Evolutionary conservation across 306 rosid species (phyloP).

Genomic region (Corylus americana): DNA sequence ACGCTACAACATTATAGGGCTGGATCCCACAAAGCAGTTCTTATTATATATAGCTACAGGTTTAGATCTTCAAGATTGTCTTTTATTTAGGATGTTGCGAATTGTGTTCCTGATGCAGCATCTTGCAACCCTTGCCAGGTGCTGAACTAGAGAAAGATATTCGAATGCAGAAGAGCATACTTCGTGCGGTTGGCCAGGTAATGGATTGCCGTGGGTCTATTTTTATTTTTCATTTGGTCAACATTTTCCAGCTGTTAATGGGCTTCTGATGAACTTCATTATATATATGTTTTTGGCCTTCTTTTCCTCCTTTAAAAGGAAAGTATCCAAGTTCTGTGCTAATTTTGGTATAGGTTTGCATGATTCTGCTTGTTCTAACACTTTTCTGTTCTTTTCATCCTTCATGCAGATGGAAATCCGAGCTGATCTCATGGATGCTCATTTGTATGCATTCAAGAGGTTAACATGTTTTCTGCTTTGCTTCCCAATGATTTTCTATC

Average conservation of each 20-base stretch:
- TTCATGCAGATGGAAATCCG: slow-evolving; percentile 82
- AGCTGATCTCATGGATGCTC: slow-evolving; percentile 97
- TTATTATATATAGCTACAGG: slow-evolving; percentile 87
- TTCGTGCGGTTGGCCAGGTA: slow-evolving; percentile 89
- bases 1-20: slow-evolving; percentile 77
- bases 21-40: slow-evolving; percentile 87
- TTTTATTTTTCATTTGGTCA: slow-evolving; percentile 14
- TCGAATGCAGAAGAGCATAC: slow-evolving; percentile 82
- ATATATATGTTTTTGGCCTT: slow-evolving; percentile 12
- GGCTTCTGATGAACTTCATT: slow-evolving; percentile 16
- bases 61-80: slow-evolving; percentile 32
- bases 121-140: slow-evolving; percentile 53
- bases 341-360: background rate
- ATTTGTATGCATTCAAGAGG: slow-evolving; percentile 95
- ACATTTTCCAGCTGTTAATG: background rate
- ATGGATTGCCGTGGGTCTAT: background rate
- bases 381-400: slow-evolving; percentile 21
- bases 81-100: slow-evolving; percentile 15
- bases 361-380: slow-evolving; percentile 11
- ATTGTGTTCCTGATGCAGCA: slow-evolving; percentile 25
- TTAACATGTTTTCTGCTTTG: slow-evolving; percentile 29
- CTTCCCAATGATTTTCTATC: slow-evolving; percentile 1
- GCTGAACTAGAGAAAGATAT: slow-evolving; percentile 84
- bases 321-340: background rate
- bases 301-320: background rate